Conservation (phyloP, 257 asterid genomes). For the Petunia secreta region DNA sequence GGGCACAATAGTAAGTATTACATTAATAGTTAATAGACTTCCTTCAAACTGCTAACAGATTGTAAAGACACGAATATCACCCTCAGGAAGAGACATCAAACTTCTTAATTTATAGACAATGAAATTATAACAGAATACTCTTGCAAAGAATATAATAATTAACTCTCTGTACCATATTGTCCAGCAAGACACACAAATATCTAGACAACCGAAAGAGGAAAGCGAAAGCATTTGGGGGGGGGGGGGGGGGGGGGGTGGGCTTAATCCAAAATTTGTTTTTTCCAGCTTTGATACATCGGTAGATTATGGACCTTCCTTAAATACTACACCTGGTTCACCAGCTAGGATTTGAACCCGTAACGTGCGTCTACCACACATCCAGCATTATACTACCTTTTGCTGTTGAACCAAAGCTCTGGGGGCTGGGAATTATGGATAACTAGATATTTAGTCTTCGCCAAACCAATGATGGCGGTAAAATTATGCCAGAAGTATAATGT, state of each 20-base stretch:
- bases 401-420: not conserved
- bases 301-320: not conserved
- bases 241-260: not conserved
- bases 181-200: not conserved
- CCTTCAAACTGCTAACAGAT: not conserved
- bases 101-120: slow-evolving; percentile 2
- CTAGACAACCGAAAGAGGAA: not conserved
- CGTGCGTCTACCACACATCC: slow-evolving; percentile 8
- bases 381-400: not conserved
- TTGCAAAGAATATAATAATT: slow-evolving; percentile 2
- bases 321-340: slow-evolving; percentile 19
- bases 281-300: not conserved
- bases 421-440: not conserved
- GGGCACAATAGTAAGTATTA: slow-evolving; percentile 14
- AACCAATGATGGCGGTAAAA: slow-evolving; percentile 1
- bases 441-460: slow-evolving; percentile 10
- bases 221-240: too few species aligned
- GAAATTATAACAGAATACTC: not conserved
- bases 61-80: not conserved
- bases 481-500: not conserved
- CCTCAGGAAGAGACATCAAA: slow-evolving; percentile 25
- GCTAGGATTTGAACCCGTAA: not conserved
- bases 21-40: not conserved
- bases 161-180: slow-evolving; percentile 10
- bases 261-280: not conserved